These are phyloP conservation scores for Anisodus acutangulus DNA, from an alignment of 257 asterid species.

Conservation along the genomic window DNA sequence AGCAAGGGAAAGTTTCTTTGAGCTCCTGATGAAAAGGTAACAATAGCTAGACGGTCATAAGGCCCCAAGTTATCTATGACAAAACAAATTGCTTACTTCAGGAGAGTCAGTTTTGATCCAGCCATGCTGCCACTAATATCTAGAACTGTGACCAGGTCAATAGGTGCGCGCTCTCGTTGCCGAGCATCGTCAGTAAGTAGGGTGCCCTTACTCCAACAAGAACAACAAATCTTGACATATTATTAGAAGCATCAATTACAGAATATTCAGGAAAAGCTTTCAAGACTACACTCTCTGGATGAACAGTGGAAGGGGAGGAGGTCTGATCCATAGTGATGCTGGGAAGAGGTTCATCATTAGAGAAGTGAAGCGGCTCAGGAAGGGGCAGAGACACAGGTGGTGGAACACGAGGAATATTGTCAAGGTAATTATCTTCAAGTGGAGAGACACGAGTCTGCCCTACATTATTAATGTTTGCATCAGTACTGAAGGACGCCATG, in stretches of 20 bases:
- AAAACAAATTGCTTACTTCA: slow-evolving; percentile 41
- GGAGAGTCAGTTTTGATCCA: slow-evolving; percentile 42
- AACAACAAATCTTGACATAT: slow-evolving; percentile 41
- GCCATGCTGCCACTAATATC: slow-evolving; percentile 54
- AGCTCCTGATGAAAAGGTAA: slow-evolving; percentile 42
- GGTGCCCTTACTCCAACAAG: slow-evolving; percentile 48
- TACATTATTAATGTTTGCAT: slow-evolving; percentile 1
- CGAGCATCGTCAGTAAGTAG: slow-evolving; percentile 33
- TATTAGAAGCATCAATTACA: slow-evolving; percentile 36
- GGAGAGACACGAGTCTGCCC: slow-evolving; percentile 37
- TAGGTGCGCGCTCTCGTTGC: slow-evolving; percentile 37
- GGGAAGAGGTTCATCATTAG: slow-evolving; percentile 47
- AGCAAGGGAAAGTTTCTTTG: slow-evolving; percentile 37
- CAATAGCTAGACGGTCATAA: slow-evolving; percentile 44
- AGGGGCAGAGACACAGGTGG: not conserved
- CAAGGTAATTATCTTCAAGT: slow-evolving; percentile 26
- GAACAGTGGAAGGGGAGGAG: not conserved
- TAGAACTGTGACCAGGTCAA: slow-evolving; percentile 52
- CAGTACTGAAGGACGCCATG: slow-evolving; percentile 28
- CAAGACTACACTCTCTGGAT: slow-evolving; percentile 22
- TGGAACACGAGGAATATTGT: not conserved
- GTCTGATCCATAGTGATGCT: slow-evolving; percentile 15
- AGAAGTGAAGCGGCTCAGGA: slow-evolving; percentile 31
- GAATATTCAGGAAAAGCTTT: slow-evolving; percentile 43
- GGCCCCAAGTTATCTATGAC: slow-evolving; percentile 45